phyloP scores from a whole-genome alignment of 768 basidiomycete species.

The Kwoniella sp. region DNA sequence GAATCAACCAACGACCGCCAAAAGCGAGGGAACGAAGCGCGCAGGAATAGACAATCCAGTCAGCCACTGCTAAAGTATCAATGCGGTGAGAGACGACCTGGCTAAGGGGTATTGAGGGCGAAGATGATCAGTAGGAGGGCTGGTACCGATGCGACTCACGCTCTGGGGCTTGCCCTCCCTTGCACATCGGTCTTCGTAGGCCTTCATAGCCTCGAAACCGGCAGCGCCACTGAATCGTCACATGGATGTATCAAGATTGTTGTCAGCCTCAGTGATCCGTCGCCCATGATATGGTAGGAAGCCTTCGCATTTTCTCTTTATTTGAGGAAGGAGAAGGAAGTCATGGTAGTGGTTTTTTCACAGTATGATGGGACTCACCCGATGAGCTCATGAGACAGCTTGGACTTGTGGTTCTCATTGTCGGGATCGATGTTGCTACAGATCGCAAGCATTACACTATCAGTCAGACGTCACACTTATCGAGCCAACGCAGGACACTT shows the following conservation, averaged over 20 bases:
- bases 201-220: conserved; percentile 58
- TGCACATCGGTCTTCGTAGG: conserved; percentile 55
- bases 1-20: not conserved
- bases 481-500: no score
- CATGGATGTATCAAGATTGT: no score
- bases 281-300: not conserved
- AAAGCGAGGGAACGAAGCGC: not conserved
- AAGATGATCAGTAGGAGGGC: not conserved
- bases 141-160: conserved; percentile 32
- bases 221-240: conserved; percentile 50
- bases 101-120: not conserved
- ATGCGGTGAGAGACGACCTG: not conserved
- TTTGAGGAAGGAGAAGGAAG: no score
- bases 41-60: not conserved
- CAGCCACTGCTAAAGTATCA: not conserved
- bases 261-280: not conserved
- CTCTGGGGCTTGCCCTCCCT: conserved; percentile 54
- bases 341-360: no score
- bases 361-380: conserved; percentile 26
- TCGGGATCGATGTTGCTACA: conserved; percentile 45
- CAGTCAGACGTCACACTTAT: no score
- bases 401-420: conserved; percentile 45
- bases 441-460: no score
- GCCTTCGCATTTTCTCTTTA: no score
- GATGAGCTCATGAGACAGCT: conserved; percentile 52